Evolutionary conservation across 164 flowering plant species (phyloP).

Genomic region (Taxillus chinensis): DNA sequence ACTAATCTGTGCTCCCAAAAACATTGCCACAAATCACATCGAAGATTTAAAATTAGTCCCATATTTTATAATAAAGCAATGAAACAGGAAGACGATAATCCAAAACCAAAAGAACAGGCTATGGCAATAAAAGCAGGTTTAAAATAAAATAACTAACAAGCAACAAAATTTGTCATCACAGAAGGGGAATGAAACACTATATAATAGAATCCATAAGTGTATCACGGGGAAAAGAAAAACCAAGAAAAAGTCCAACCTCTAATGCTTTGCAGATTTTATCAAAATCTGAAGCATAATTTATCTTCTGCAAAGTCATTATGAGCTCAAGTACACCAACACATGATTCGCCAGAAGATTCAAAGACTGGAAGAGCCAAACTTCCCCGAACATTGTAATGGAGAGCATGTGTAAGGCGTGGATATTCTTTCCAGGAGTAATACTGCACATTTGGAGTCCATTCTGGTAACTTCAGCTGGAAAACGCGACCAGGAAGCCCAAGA

Average conservation of each 20-base stretch:
- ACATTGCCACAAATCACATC: too few species aligned
- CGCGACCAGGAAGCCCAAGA: conserved; percentile 95
- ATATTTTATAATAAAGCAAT: neutral
- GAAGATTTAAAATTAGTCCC: too few species aligned
- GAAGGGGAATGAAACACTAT: too few species aligned
- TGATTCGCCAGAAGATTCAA: conserved; percentile 77
- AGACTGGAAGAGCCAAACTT: conserved; percentile 88
- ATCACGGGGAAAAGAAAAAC: too few species aligned
- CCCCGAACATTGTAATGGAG: conserved; percentile 70
- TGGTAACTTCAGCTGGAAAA: conserved; percentile 69
- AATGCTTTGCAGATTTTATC: conserved; percentile 99
- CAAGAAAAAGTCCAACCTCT: conserved; percentile 49
- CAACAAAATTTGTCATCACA: neutral
- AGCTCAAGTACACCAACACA: conserved; percentile 96
- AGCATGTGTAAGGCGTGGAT: conserved; percentile 72
- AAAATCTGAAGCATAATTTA: conserved; percentile 87
- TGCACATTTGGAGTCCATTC: conserved; percentile 99
- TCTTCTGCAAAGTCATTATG: conserved; percentile 81
- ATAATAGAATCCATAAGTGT: too few species aligned
- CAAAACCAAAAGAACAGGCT: neutral
- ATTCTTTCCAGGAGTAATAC: conserved; percentile 77
- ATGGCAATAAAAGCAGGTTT: too few species aligned
- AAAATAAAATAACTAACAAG: neutral
- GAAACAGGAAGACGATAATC: neutral
- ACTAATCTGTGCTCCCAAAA: too few species aligned